A percentile compares a stretch with the other conserved stretches of the same genome.
Conservation (phyloP, 2,329 filamentous ascomycete species). For the Colletotrichum phormii region DNA sequence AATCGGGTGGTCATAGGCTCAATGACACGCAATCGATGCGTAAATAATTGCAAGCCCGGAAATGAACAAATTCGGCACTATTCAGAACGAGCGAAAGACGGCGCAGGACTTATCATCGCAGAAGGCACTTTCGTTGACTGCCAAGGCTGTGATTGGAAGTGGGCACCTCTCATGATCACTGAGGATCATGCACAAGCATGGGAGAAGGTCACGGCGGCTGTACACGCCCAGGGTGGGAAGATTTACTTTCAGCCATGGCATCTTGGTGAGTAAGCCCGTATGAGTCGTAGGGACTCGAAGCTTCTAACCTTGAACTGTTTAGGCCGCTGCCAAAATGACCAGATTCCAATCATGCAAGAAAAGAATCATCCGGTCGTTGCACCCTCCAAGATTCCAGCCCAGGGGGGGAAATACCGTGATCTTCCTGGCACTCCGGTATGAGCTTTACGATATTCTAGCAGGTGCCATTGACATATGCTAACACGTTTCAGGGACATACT, state of each 20-base stretch:
- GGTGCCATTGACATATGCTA: not conserved
- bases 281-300: conserved; percentile 60
- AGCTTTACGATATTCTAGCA: not conserved
- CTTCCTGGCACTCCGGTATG: conserved; percentile 6
- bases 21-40: too few species aligned
- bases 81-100: too few species aligned
- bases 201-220: conserved; percentile 63
- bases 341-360: conserved; percentile 10
- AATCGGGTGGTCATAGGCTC: too few species aligned
- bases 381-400: not conserved
- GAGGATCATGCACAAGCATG: conserved; percentile 49
- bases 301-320: conserved; percentile 59
- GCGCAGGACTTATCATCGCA: not conserved
- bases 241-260: too few species aligned
- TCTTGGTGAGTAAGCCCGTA: too few species aligned
- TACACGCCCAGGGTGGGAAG: conserved; percentile 54
- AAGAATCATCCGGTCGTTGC: not conserved
- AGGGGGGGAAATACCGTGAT: conserved; percentile 20
- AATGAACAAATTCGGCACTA: too few species aligned
- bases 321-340: conserved; percentile 22
- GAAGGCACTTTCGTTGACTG: conserved; percentile 29
- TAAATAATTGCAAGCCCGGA: too few species aligned
- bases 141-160: not conserved
- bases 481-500: not conserved
- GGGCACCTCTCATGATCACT: conserved; percentile 22